Evolutionary conservation across 2,329 filamentous ascomycete species (phyloP).

Genomic region (Parafenestella ontariensis): DNA sequence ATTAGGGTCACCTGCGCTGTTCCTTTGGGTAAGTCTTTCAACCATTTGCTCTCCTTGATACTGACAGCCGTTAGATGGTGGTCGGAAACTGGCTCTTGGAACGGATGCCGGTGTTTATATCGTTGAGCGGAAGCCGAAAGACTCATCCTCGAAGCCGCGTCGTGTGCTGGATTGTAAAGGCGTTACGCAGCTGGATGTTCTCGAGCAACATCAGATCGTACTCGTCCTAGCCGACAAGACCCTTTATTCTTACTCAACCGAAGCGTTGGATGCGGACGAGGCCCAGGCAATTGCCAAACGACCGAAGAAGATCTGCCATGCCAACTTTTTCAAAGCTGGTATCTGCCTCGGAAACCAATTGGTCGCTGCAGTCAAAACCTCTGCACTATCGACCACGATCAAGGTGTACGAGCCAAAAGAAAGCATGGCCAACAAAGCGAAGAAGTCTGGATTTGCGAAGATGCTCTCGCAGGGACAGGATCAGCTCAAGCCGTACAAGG

Average conservation of each 20-base stretch:
- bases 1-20: slow-evolving; percentile 95
- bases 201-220: slow-evolving; percentile 93
- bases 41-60: neutral
- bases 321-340: slow-evolving; percentile 97
- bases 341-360: slow-evolving; percentile 93
- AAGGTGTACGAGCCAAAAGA: slow-evolving; percentile 99
- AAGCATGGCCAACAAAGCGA: slow-evolving; percentile 89
- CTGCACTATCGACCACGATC: slow-evolving; percentile 90
- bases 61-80: slow-evolving; percentile 71
- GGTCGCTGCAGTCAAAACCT: slow-evolving; percentile 96
- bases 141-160: slow-evolving; percentile 73
- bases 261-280: slow-evolving; percentile 85
- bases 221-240: slow-evolving; percentile 94
- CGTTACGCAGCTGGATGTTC: slow-evolving; percentile 93
- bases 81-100: slow-evolving; percentile 90
- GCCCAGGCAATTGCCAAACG: slow-evolving; percentile 76
- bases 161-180: slow-evolving; percentile 84
- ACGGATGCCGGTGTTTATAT: slow-evolving; percentile 95
- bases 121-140: slow-evolving; percentile 87
- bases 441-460: slow-evolving; percentile 92
- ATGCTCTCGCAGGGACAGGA: slow-evolving; percentile 96
- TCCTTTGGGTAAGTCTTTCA: slow-evolving; percentile 73
- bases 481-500: slow-evolving; percentile 81
- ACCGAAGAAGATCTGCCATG: slow-evolving; percentile 96
- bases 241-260: slow-evolving; percentile 84